These are phyloP conservation scores for Pseudozyma sp. DNA, from an alignment of 1,284 basidiomycete species.

Conservation along the genomic window DNA sequence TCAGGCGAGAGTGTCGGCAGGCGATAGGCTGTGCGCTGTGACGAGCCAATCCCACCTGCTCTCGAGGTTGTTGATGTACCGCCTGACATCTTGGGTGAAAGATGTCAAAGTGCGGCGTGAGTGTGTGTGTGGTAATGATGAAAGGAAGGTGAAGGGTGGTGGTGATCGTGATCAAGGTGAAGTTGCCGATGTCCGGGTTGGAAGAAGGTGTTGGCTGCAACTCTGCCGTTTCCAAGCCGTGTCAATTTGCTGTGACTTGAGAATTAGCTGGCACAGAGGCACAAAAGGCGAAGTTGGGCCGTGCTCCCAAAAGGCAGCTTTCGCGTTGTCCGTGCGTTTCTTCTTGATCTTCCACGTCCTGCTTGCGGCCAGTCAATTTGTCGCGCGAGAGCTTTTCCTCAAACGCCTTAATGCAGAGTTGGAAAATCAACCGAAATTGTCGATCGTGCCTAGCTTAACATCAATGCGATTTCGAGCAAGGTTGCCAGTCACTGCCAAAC, in stretches of 20 bases:
- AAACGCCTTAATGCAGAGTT: background rate
- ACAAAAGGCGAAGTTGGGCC: background rate
- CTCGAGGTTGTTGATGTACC: slow-evolving; percentile 13
- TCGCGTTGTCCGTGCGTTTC: slow-evolving; percentile 17
- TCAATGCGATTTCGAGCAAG: too few relatives aligned
- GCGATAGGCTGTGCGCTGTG: slow-evolving; percentile 39
- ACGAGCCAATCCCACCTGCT: slow-evolving; percentile 8
- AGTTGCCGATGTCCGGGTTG: slow-evolving; percentile 3
- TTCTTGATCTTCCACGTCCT: slow-evolving; percentile 17
- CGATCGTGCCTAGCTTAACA: background rate
- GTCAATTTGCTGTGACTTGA: too few relatives aligned
- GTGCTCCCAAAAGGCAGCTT: background rate
- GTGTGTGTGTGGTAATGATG: slow-evolving; percentile 3
- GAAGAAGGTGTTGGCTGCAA: background rate
- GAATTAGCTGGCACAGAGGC: too few relatives aligned
- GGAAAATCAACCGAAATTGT: background rate
- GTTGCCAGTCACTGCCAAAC: too few relatives aligned
- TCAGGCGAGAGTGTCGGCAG: slow-evolving; percentile 47
- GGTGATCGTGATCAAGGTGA: background rate
- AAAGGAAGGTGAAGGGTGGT: background rate
- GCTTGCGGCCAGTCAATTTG: background rate
- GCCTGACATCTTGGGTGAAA: slow-evolving; percentile 26
- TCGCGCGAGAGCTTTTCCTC: slow-evolving; percentile 14
- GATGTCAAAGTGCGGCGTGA: background rate
- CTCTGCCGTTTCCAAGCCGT: too few relatives aligned